These are phyloP conservation scores for Remersonia thermophila DNA, from an alignment of 2,329 filamentous ascomycete genomes.

Conservation along the genomic window DNA sequence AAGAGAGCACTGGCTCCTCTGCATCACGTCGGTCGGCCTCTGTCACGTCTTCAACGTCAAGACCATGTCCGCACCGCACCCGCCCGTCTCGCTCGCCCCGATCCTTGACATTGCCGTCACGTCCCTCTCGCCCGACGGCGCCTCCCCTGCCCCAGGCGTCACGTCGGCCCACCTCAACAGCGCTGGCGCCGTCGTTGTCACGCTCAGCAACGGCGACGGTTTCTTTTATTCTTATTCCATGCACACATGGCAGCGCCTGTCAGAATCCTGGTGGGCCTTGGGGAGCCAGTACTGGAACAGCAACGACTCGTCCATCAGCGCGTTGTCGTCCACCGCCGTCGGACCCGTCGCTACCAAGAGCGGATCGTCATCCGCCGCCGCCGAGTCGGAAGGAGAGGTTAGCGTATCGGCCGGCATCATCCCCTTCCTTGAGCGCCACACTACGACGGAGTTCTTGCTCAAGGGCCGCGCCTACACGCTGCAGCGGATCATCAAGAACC, in stretches of 20 bases:
- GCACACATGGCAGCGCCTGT: slow-evolving; percentile 90
- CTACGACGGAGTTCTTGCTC: slow-evolving; percentile 81
- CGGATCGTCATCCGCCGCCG: slow-evolving; percentile 5
- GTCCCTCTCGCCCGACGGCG: slow-evolving; percentile 60
- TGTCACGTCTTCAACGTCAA: slow-evolving; percentile 91
- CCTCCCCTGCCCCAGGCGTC: slow-evolving; percentile 69
- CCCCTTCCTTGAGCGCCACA: slow-evolving; percentile 84
- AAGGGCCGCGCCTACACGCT: slow-evolving; percentile 86
- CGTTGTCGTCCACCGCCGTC: slow-evolving; percentile 60
- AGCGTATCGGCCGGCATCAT: slow-evolving; percentile 82
- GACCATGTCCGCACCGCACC: slow-evolving; percentile 71
- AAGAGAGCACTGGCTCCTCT: slow-evolving; percentile 77
- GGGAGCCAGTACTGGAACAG: slow-evolving; percentile 99
- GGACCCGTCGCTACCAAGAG: slow-evolving; percentile 41
- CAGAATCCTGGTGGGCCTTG: slow-evolving; percentile 95
- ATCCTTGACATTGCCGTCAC: slow-evolving; percentile 78
- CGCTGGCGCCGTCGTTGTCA: slow-evolving; percentile 74
- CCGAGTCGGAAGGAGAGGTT: slow-evolving; percentile 25
- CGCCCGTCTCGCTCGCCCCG: slow-evolving; percentile 77
- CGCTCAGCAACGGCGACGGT: slow-evolving; percentile 85
- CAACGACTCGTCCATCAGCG: slow-evolving; percentile 77
- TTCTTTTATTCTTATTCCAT: slow-evolving; percentile 78
- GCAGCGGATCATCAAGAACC: slow-evolving; percentile 78
- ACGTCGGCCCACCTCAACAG: slow-evolving; percentile 88
- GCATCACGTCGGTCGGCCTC: slow-evolving; percentile 76